phyloP scores from a whole-genome alignment of 805 yeast species.

The Candida multigemmis region DNA sequence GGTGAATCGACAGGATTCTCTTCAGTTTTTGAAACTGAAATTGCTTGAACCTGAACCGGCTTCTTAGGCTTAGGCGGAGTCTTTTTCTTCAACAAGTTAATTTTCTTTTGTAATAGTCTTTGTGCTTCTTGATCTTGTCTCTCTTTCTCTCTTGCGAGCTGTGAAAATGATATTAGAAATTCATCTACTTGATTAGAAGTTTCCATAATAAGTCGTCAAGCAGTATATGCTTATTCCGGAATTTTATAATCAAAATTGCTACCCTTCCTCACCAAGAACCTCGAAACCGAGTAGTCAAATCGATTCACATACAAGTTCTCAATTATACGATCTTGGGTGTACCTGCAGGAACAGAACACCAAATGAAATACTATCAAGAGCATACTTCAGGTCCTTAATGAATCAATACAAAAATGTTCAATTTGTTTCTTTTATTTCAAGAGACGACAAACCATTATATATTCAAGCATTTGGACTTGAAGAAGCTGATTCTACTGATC shows the following conservation, averaged over 20 bases:
- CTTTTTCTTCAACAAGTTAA: conserved; percentile 9
- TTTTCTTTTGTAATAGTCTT: conserved; percentile 20
- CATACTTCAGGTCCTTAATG: too few species aligned
- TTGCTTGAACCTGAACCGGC: not conserved
- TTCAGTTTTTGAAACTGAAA: not conserved
- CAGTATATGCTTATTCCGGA: too few species aligned
- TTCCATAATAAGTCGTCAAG: too few species aligned
- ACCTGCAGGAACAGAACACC: too few species aligned
- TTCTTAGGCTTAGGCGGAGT: conserved; percentile 1
- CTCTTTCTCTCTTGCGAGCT: conserved; percentile 24
- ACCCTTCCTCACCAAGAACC: too few species aligned
- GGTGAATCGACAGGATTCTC: too few species aligned
- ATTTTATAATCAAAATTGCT: too few species aligned
- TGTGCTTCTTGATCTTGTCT: conserved; percentile 26
- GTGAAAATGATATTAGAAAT: conserved; percentile 25
- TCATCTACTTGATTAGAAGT: conserved; percentile 27
- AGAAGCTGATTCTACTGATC: conserved; percentile 4
- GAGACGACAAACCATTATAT: conserved; percentile 52
- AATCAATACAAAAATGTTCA: conserved; percentile 21
- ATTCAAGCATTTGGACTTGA: conserved; percentile 39
- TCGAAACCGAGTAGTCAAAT: too few species aligned
- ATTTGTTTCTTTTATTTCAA: conserved; percentile 50
- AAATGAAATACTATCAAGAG: too few species aligned
- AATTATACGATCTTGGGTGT: too few species aligned
- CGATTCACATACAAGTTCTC: too few species aligned